Evolutionary conservation across 805 yeast species (phyloP).

Genomic region (Metschnikowia gruessii): DNA sequence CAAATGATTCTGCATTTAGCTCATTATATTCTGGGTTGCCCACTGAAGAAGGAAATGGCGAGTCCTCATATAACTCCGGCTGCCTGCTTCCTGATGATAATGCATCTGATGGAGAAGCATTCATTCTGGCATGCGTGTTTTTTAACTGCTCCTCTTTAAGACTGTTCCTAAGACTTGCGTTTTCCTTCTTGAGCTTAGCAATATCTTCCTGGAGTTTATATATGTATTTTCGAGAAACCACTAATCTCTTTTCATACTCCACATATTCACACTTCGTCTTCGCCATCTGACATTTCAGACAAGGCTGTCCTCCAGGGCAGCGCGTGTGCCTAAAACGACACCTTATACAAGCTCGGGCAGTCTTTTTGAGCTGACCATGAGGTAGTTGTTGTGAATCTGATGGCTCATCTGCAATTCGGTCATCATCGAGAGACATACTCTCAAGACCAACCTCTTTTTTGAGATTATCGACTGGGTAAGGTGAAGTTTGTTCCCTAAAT

Average conservation of each 20-base stretch:
- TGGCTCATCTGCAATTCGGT: slow-evolving; percentile 4
- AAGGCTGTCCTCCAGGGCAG: slow-evolving; percentile 78
- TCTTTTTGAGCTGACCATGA: slow-evolving; percentile 26
- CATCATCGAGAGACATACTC: slow-evolving; percentile 8
- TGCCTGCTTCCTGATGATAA: background rate
- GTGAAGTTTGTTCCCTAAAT: background rate
- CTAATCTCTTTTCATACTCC: slow-evolving; percentile 69
- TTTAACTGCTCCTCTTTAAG: slow-evolving; percentile 31
- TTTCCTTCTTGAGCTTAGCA: slow-evolving; percentile 61
- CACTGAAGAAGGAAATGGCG: slow-evolving; percentile 8
- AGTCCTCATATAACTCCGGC: slow-evolving; percentile 1
- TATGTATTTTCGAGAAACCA: slow-evolving; percentile 68
- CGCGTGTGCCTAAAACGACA: slow-evolving; percentile 72
- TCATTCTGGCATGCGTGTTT: background rate
- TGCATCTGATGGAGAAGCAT: slow-evolving; percentile 2
- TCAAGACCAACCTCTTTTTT: slow-evolving; percentile 4
- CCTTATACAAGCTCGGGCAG: slow-evolving; percentile 52
- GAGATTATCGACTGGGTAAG: background rate
- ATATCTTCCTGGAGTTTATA: slow-evolving; percentile 67
- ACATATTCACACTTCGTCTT: slow-evolving; percentile 63
- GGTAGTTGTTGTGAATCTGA: slow-evolving; percentile 3
- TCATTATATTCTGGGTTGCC: slow-evolving; percentile 5
- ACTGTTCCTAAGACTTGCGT: slow-evolving; percentile 50
- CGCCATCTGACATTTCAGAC: slow-evolving; percentile 57
- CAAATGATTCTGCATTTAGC: slow-evolving; percentile 5